Conservation (phyloP, 768 basidiomycete genomes). For the Tulasnella sp. region DNA sequence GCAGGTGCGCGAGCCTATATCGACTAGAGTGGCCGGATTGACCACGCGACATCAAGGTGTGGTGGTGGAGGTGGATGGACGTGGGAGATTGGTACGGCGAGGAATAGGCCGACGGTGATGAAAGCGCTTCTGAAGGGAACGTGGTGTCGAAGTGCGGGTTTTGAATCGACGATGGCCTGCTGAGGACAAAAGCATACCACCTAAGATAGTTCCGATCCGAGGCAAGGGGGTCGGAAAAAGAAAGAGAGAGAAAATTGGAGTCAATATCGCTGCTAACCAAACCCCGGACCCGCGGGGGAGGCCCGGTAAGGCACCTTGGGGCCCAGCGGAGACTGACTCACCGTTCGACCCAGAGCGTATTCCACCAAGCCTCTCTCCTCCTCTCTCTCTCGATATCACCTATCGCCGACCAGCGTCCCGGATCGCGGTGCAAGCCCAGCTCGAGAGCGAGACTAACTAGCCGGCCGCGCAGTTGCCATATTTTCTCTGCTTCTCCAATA, state of each 20-base stretch:
- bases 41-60: neutral
- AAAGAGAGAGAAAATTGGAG: conserved; percentile 2
- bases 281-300: neutral
- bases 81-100: conserved; percentile 49
- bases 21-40: neutral
- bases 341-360: conserved; percentile 74
- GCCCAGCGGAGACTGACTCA: conserved; percentile 30
- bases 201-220: conserved; percentile 32
- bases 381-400: conserved; percentile 58
- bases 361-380: conserved; percentile 87
- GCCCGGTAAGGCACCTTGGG: neutral
- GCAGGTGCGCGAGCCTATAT: conserved; percentile 54
- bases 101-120: conserved; percentile 4
- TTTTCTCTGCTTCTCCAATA: conserved; percentile 61
- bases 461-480: conserved; percentile 69
- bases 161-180: conserved; percentile 63
- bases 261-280: neutral
- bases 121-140: conserved; percentile 47
- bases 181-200: conserved; percentile 86
- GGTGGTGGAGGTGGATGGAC: conserved; percentile 66
- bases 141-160: conserved; percentile 80
- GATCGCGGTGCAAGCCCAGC: conserved; percentile 81
- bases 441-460: conserved; percentile 67
- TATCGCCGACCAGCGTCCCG: conserved; percentile 65
- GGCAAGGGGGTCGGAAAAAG: neutral